Conservation (phyloP, 371 early-diverging fungal genomes). For the Haplosporangium sp. region DNA sequence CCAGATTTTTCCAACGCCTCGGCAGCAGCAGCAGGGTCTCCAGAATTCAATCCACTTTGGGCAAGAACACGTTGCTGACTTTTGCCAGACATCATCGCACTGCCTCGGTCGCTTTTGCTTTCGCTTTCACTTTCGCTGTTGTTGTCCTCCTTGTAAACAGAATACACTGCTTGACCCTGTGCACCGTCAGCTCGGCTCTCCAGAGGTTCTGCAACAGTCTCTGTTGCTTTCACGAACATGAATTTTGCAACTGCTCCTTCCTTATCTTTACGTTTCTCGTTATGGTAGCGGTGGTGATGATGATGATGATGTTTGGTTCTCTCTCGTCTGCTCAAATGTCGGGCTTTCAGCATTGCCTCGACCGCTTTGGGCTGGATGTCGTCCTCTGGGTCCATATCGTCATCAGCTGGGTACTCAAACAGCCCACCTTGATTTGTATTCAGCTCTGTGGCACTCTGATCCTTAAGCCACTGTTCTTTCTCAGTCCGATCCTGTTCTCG, state of each 20-base stretch:
- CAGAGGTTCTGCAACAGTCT: not conserved
- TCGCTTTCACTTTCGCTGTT: not conserved
- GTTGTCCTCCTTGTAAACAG: constrained; percentile 5
- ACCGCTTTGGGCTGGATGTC: not conserved
- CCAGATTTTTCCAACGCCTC: constrained; percentile 23
- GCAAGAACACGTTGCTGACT: constrained; percentile 20
- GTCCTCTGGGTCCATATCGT: not conserved
- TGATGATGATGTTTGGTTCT: constrained; percentile 38
- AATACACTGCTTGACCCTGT: constrained; percentile 18
- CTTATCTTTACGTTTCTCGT: constrained; percentile 14
- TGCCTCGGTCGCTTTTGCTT: not conserved
- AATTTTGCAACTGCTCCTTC: too few species aligned
- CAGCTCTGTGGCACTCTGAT: not conserved
- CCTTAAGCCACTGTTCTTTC: constrained; percentile 7
- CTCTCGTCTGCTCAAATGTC: constrained; percentile 30
- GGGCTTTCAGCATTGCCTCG: constrained; percentile 12
- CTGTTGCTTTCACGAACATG: too few species aligned
- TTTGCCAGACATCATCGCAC: too few species aligned
- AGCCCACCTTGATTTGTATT: constrained; percentile 11
- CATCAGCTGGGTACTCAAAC: constrained; percentile 7
- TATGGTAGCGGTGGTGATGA: constrained; percentile 15
- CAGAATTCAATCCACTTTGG: constrained; percentile 14
- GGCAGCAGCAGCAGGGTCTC: constrained; percentile 10
- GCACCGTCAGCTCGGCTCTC: constrained; percentile 16
- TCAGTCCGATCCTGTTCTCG: not conserved